phyloP scores from a whole-genome alignment of 2,329 filamentous ascomycete genomes.

The Claviceps humidiphila region DNA sequence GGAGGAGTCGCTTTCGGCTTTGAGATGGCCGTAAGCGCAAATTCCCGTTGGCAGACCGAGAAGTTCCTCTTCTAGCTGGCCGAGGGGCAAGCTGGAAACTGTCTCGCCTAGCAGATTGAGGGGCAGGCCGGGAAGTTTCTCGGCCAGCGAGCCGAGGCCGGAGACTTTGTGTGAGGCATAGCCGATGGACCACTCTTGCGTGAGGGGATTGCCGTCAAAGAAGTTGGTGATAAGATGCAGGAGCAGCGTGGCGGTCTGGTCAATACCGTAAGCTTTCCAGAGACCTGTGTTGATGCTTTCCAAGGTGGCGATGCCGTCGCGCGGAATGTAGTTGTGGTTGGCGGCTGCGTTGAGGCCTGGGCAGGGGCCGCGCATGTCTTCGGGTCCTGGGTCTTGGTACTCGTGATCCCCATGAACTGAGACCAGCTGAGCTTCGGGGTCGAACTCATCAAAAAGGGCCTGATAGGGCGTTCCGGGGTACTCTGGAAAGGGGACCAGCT shows the following conservation, averaged over 20 bases:
- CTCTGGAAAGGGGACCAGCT: slow-evolving; percentile 1
- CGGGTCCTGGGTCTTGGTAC: not conserved
- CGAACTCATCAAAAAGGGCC: not conserved
- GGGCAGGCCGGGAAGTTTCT: not conserved
- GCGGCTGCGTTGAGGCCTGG: slow-evolving; percentile 21
- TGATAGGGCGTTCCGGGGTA: slow-evolving; percentile 1
- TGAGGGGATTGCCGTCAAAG: slow-evolving; percentile 5
- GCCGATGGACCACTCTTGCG: slow-evolving; percentile 5
- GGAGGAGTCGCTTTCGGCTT: slow-evolving; percentile 12
- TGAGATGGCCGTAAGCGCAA: slow-evolving; percentile 3
- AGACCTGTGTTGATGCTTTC: slow-evolving; percentile 3
- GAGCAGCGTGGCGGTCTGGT: slow-evolving; percentile 4
- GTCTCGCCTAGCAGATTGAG: no score
- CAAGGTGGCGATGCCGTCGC: slow-evolving; percentile 13
- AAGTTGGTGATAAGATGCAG: slow-evolving; percentile 2
- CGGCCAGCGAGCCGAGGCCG: slow-evolving; percentile 1
- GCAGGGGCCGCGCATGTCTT: slow-evolving; percentile 9
- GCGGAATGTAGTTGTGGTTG: slow-evolving; percentile 21
- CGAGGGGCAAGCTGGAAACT: not conserved
- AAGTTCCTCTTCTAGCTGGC: slow-evolving; percentile 1
- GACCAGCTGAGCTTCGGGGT: not conserved
- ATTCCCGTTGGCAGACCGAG: slow-evolving; percentile 4
- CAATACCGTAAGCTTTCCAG: not conserved
- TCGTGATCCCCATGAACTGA: slow-evolving; percentile 1
- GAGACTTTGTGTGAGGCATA: slow-evolving; percentile 5